Evolutionary conservation across 73 alveolate genomes (phyloP).

Genomic region (Paramecium pentaurelia): DNA sequence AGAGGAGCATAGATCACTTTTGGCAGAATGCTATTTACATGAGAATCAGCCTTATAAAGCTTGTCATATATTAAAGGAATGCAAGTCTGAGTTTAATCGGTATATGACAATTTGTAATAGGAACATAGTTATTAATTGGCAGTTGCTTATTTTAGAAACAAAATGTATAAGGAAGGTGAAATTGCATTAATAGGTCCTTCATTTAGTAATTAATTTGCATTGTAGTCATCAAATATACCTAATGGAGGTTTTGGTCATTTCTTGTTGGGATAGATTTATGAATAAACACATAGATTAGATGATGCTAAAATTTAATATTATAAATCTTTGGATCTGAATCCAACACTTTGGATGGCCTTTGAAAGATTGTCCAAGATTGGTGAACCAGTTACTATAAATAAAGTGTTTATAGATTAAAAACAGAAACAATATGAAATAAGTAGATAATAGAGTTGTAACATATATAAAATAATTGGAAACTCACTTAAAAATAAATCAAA

Average conservation of each 20-base stretch:
- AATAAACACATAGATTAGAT: conserved; percentile 72
- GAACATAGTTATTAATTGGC: conserved; percentile 82
- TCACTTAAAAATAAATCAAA: background rate
- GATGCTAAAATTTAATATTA: conserved; percentile 84
- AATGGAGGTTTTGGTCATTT: conserved; percentile 93
- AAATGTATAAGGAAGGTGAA: conserved; percentile 88
- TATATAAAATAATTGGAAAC: background rate
- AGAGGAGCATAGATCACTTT: conserved; percentile 84
- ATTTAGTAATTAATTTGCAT: conserved; percentile 22
- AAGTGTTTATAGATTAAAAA: conserved; percentile 26
- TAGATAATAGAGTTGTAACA: background rate
- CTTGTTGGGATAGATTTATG: conserved; percentile 83
- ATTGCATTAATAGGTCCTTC: conserved; percentile 73
- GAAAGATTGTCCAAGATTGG: conserved; percentile 82
- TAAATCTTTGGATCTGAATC: conserved; percentile 84
- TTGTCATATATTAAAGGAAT: conserved; percentile 84
- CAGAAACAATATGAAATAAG: background rate
- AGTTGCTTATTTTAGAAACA: conserved; percentile 79
- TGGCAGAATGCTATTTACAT: conserved; percentile 92
- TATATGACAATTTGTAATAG: background rate
- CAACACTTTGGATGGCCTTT: conserved; percentile 93
- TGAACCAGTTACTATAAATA: conserved; percentile 15
- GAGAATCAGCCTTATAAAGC: conserved; percentile 89
- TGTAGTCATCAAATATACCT: conserved; percentile 69
- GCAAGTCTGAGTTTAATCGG: conserved; percentile 73